These are phyloP conservation scores for Ogataea dorogensis DNA, from an alignment of 805 yeast species.

Conservation along the genomic window DNA sequence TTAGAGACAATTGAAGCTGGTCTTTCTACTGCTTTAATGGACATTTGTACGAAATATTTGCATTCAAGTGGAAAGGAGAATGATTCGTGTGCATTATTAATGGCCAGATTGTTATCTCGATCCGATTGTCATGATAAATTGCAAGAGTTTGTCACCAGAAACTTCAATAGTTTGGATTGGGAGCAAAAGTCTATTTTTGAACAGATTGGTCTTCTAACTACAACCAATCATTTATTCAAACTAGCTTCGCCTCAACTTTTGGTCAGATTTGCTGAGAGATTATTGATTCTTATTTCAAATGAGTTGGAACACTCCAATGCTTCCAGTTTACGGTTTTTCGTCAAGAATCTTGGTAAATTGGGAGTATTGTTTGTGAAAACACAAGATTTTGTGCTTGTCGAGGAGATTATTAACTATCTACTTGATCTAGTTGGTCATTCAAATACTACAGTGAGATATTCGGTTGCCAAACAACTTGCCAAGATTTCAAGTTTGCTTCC, in stretches of 20 bases:
- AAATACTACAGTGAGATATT: constrained; percentile 59
- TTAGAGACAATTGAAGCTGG: constrained; percentile 39
- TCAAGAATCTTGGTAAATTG: constrained; percentile 42
- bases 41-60: constrained; percentile 35
- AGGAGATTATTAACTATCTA: constrained; percentile 48
- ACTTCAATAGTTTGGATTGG: constrained; percentile 23
- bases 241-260: constrained; percentile 10
- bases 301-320: constrained; percentile 15
- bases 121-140: constrained; percentile 37
- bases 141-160: constrained; percentile 26
- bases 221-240: constrained; percentile 28
- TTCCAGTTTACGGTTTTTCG: constrained; percentile 19
- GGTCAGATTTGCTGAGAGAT: constrained; percentile 7
- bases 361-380: constrained; percentile 28
- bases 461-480: constrained; percentile 65
- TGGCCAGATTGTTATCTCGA: constrained; percentile 55
- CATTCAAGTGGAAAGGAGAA: constrained; percentile 55
- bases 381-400: constrained; percentile 39
- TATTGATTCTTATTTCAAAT: constrained; percentile 19
- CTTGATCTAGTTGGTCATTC: constrained; percentile 42
- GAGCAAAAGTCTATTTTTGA: constrained; percentile 11
- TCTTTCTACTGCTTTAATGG: constrained; percentile 37
- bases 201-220: constrained; percentile 21
- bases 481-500: constrained; percentile 39
- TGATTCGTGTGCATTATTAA: constrained; percentile 48